Evolutionary conservation across 805 yeast genomes (phyloP), one percentile per base, ranked within the genome.

Genomic region (Sugiyamaella chiloensis): DNA sequence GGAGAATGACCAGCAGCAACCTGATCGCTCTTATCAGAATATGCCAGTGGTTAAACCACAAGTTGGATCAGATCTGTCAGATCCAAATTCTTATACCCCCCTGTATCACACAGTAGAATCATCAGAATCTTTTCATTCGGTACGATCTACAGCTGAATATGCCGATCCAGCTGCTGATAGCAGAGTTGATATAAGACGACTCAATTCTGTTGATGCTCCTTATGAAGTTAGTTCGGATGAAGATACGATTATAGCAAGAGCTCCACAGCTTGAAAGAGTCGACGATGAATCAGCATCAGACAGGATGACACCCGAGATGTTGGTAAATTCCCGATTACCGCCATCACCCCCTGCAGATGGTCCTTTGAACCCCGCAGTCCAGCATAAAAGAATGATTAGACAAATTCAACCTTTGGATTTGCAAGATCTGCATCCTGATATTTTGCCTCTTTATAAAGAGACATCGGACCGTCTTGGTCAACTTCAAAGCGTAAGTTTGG

Each of bases 381-480:
- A 40, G 11, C 24, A 35, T 20, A 19, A 41, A 20, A 40, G 17
- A 19, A 29, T 32, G 14, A n/a, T 19, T 24, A 16, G n/a, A 9
- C 34, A 21, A 26, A 17, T 26, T 7, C 9, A 23, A 5, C 20
- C 42, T 26, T 16, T 24, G 21, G 19, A 40, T 24, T 24, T 24
- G 32, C 30, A 27, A 17, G 26, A 47, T 21, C 40, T 57, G 24
- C 61, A 57, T 40, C 61, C 61, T 3, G 60, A 56, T 24, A 57
- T 57, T 31, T 50, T 50, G 20, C 60, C 60, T 14, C 49, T 57
- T 4, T 57, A 46, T 40, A 51, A 56, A 35, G 61, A 56, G 41
- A 51, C 61, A 19, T 40, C 54, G n/a, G 55, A 52, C 20, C 46
- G 54, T 40, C 40, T 57, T 40, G 60, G 54, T n/a, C 52, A 46